phyloP scores from a whole-genome alignment of 768 basidiomycete species.

The Pholiota conissans region DNA sequence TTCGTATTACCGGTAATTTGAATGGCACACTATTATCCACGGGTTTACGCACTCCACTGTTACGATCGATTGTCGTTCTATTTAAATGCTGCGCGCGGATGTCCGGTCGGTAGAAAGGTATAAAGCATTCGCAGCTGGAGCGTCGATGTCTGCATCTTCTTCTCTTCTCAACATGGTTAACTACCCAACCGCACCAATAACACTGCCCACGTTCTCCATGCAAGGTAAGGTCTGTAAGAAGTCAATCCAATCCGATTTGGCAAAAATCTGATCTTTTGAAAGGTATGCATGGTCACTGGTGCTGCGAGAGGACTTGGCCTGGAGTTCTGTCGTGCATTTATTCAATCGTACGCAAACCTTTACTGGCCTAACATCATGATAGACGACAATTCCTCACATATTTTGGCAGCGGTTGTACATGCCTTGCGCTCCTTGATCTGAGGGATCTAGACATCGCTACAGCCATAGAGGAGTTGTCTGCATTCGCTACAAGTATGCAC shows the following conservation, averaged over 20 bases:
- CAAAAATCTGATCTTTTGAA: not conserved
- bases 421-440: constrained; percentile 81
- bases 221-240: constrained; percentile 57
- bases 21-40: constrained; percentile 1
- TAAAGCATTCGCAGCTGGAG: not conserved
- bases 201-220: constrained; percentile 78
- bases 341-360: constrained; percentile 64
- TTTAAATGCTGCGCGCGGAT: not conserved
- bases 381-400: constrained; percentile 1
- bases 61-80: too few relatives aligned
- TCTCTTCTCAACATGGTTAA: constrained; percentile 10
- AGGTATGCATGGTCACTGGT: constrained; percentile 93
- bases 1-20: constrained; percentile 13
- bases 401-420: constrained; percentile 67
- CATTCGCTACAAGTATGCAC: constrained; percentile 27
- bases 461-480: constrained; percentile 67
- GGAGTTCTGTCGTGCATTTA: constrained; percentile 88
- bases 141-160: not conserved
- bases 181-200: constrained; percentile 34
- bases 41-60: too few relatives aligned
- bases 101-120: not conserved
- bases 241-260: not conserved
- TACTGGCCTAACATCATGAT: not conserved
- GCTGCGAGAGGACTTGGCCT: constrained; percentile 90
- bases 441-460: constrained; percentile 63